phyloP scores from a whole-genome alignment of 768 basidiomycete genomes.

The Trametopsis cervina region DNA sequence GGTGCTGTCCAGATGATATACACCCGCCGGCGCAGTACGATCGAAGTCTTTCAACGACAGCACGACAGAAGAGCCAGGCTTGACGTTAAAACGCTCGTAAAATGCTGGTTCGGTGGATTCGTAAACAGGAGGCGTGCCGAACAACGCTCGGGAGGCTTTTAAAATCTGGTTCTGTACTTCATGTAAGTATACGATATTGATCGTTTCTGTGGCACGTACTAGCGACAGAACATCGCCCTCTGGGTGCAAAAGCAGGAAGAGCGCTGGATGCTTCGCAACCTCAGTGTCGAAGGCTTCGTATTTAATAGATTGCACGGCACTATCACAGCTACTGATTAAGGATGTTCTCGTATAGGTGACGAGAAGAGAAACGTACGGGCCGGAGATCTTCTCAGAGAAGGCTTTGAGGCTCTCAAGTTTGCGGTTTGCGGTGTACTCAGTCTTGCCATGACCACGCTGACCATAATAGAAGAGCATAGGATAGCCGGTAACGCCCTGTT shows the following conservation, averaged over 20 bases:
- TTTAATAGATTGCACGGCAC: slow-evolving; percentile 33
- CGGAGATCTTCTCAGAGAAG: slow-evolving; percentile 71
- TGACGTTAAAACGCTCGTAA: slow-evolving; percentile 25
- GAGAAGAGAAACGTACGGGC: slow-evolving; percentile 59
- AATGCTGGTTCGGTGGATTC: slow-evolving; percentile 29
- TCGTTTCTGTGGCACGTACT: too few species aligned
- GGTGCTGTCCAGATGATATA: slow-evolving; percentile 24
- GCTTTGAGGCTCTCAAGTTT: slow-evolving; percentile 62
- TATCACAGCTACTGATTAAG: too few species aligned
- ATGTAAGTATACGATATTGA: too few species aligned
- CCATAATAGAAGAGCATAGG: slow-evolving; percentile 75
- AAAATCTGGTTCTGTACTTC: slow-evolving; percentile 50
- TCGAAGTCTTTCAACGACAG: slow-evolving; percentile 63
- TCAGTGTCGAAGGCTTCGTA: slow-evolving; percentile 35
- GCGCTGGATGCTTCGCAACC: slow-evolving; percentile 40
- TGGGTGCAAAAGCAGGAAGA: slow-evolving; percentile 54
- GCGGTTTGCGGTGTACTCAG: slow-evolving; percentile 72
- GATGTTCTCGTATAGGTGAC: too few species aligned
- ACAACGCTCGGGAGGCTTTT: slow-evolving; percentile 44
- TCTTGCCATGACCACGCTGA: slow-evolving; percentile 39
- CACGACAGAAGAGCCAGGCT: slow-evolving; percentile 34
- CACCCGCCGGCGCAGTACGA: slow-evolving; percentile 35
- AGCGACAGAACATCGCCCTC: slow-evolving; percentile 25
- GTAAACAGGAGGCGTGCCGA: slow-evolving; percentile 44
- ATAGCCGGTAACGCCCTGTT: slow-evolving; percentile 68